phyloP scores from a whole-genome alignment of 257 asterid genomes.

The Forsythia suspensa region DNA sequence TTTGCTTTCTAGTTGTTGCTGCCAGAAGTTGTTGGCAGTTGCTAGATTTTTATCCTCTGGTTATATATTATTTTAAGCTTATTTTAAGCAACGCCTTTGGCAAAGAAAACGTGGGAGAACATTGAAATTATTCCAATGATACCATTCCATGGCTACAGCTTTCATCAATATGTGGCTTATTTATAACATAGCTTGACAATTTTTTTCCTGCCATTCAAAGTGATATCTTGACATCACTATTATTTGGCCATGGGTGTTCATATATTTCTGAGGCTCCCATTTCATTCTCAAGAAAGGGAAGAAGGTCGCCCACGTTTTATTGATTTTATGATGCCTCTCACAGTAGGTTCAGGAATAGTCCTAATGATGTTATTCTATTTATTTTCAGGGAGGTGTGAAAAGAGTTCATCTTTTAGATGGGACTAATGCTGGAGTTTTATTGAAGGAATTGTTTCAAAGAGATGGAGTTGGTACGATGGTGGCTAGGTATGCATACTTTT shows the following conservation, averaged over 20 bases:
- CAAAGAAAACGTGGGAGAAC: background rate
- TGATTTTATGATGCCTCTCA: constrained; percentile 8
- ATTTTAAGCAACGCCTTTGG: background rate
- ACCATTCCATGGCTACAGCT: background rate
- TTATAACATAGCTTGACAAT: background rate
- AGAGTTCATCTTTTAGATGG: constrained; percentile 97
- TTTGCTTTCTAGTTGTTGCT: background rate
- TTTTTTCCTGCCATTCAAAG: background rate
- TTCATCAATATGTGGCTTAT: background rate
- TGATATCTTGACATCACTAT: constrained; percentile 8
- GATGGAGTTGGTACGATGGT: constrained; percentile 98
- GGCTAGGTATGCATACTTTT: constrained; percentile 64
- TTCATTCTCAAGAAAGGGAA: constrained; percentile 9
- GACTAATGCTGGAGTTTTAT: constrained; percentile 79
- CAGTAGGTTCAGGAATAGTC: background rate
- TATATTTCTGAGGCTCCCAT: constrained; percentile 1
- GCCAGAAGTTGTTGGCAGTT: constrained; percentile 15
- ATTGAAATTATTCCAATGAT: background rate
- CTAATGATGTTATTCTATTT: constrained; percentile 12
- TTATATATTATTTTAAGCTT: background rate
- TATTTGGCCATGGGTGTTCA: background rate
- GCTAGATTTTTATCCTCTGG: constrained; percentile 9
- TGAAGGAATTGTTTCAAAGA: constrained; percentile 89
- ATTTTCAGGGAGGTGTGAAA: constrained; percentile 87
- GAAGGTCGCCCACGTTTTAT: background rate